These are phyloP conservation scores for Xylariales sp. DNA, from an alignment of 2,329 filamentous ascomycete species.

Conservation along the genomic window DNA sequence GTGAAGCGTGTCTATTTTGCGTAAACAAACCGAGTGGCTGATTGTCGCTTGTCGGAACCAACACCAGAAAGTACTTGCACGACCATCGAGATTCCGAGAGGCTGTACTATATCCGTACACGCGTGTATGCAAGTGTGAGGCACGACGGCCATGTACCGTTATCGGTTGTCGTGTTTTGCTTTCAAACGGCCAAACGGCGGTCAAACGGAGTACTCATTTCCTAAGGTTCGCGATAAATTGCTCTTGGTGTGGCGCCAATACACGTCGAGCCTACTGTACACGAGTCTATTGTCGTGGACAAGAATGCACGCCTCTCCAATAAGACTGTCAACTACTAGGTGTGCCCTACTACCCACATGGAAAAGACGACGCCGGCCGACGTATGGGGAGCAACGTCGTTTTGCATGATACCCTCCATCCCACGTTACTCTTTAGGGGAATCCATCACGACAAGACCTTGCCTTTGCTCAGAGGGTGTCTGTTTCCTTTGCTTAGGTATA, in stretches of 20 bases:
- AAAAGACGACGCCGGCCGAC: slow-evolving; percentile 14
- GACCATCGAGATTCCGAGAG: neutral
- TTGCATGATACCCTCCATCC: slow-evolving; percentile 22
- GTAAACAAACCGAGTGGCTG: slow-evolving; percentile 8
- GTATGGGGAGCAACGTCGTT: slow-evolving; percentile 14
- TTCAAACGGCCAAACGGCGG: slow-evolving; percentile 7
- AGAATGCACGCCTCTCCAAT: slow-evolving; percentile 23
- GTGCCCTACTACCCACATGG: slow-evolving; percentile 10
- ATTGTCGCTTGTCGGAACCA: neutral
- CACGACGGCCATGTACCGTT: slow-evolving; percentile 7
- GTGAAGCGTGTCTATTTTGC: slow-evolving; percentile 7
- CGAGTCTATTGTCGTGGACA: slow-evolving; percentile 9
- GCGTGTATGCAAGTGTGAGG: slow-evolving; percentile 14
- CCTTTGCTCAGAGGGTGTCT: slow-evolving; percentile 1
- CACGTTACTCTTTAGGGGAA: slow-evolving; percentile 21
- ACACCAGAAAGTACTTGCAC: slow-evolving; percentile 4
- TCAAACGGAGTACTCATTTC: slow-evolving; percentile 8
- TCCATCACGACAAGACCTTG: slow-evolving; percentile 21
- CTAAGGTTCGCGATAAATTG: slow-evolving; percentile 19
- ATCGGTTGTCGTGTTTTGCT: slow-evolving; percentile 14
- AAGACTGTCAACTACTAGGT: slow-evolving; percentile 11
- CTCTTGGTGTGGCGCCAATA: slow-evolving; percentile 13
- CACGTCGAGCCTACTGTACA: slow-evolving; percentile 9
- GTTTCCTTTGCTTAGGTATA: slow-evolving; percentile 18
- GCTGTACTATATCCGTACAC: neutral